phyloP scores from a whole-genome alignment of 345 rosid species.

The Eucalyptus curtisii region DNA sequence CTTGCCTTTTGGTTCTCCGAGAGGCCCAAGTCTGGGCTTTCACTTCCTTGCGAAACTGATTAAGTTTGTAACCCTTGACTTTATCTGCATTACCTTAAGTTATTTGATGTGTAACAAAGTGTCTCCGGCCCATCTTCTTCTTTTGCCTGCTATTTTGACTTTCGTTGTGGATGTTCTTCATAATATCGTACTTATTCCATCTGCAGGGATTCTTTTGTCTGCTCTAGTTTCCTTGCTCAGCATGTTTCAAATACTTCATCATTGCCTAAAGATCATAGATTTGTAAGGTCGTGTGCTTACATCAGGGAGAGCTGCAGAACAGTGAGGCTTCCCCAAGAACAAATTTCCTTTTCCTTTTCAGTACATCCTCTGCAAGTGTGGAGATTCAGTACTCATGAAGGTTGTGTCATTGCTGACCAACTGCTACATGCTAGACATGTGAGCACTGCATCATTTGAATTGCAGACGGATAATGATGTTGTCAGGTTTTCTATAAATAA shows the following conservation, averaged over 20 bases:
- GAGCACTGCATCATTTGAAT: conserved; percentile 38
- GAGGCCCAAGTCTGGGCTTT: not conserved
- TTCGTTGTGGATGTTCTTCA: not conserved
- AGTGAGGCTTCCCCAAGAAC: conserved; percentile 1
- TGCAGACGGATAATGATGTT: conserved; percentile 45
- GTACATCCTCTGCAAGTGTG: not conserved
- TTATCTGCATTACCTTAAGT: not conserved
- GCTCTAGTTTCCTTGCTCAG: conserved; percentile 1
- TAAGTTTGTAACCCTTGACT: not conserved
- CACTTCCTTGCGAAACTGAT: not conserved
- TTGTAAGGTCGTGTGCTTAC: not conserved
- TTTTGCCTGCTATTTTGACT: not conserved
- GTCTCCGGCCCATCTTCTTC: not conserved
- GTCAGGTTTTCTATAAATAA: conserved; percentile 57
- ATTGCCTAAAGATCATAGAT: not conserved
- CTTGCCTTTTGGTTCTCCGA: not conserved
- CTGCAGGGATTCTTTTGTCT: conserved; percentile 28
- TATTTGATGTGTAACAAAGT: not conserved
- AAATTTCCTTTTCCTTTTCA: not conserved
- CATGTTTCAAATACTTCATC: not conserved
- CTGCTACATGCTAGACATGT: conserved; percentile 15
- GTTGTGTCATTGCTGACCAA: not conserved
- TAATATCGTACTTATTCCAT: not conserved
- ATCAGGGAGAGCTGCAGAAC: conserved; percentile 3
- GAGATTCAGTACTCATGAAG: not conserved